Evolutionary conservation across 208 protist species (phyloP), one percentile per base, ranked within the genome.

Genomic region (Trypanosoma scelopori): DNA sequence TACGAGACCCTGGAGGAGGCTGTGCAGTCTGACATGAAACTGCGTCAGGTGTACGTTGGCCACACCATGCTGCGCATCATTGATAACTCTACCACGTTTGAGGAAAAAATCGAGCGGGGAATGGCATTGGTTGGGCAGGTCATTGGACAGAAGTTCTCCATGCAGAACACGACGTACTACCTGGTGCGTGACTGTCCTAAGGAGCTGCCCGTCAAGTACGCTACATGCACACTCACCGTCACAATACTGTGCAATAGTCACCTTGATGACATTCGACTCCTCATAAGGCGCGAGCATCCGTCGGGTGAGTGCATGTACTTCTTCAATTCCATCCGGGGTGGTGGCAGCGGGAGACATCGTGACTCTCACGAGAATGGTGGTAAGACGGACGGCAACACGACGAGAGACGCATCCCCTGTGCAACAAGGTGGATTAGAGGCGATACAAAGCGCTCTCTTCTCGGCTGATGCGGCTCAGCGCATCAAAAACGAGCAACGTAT

Each of bases 1-100:
- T 91, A 87, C 65, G 89, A 95, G 61, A 72, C 77, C 52, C 46
- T 90, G 3, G 86, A 92, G 47, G 79, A 84, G 58, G 94, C 94
- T 1, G 69, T 71, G 28, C 79, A 64, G 25, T 78, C 91, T 5
- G 94, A 98, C 64, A 58, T 74, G 39, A 95, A 93, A 55, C 76
- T 96, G 46, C 74, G 75, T 46, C 66, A 89, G 53, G 82, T 84
- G 72, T 94, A 91, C 60, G 69, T 91, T 30, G 89, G 89, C 2
- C 84, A 91, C 71, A 81, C 78, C 13, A 74, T 73, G 63, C 78
- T 92, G 37, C 78, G 76, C 41, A 76, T 94, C 25, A 68, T 94
- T 51, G 85, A 94, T 59, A 94, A 94, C 71, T 76, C 71, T 27
- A 84, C 72, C 23, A 65, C 76, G n/a, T 92, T 94, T 59, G 75